Percentiles rank a stretch among this genome's conserved stretches.
Conservation (phyloP, 306 rosid genomes). For the Cyclanthera cordifolia region DNA sequence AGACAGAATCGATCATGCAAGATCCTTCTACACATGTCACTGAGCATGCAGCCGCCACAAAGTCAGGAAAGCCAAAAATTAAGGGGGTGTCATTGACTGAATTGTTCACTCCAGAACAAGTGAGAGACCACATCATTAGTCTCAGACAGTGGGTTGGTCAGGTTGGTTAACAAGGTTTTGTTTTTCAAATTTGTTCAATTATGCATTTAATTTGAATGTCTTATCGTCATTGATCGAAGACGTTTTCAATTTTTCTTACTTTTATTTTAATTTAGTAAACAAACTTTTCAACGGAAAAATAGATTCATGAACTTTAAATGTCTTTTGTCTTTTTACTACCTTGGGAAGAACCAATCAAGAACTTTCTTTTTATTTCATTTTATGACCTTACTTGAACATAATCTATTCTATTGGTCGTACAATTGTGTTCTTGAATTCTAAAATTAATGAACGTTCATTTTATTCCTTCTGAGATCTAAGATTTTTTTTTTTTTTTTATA, state of each 20-base stretch:
- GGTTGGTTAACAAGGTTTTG: conserved; percentile 31
- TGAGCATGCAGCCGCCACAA: conserved; percentile 55
- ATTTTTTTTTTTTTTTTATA: no score
- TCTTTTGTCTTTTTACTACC: neutral
- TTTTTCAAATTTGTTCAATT: neutral
- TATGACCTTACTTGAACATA: no score
- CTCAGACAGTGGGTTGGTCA: conserved; percentile 99
- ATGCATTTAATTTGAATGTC: neutral
- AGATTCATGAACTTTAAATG: neutral
- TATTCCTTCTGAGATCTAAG: neutral
- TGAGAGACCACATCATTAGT: conserved; percentile 69
- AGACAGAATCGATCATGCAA: conserved; percentile 46
- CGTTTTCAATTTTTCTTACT: neutral
- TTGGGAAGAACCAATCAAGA: neutral
- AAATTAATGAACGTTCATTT: no score
- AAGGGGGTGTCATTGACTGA: conserved; percentile 89
- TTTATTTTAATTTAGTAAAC: neutral
- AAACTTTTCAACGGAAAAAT: neutral
- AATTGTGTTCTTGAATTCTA: no score
- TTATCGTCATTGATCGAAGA: neutral
- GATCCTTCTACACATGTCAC: conserved; percentile 36
- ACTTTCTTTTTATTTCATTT: neutral
- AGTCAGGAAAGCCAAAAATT: conserved; percentile 94
- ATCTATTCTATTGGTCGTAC: no score
- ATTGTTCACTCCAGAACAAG: conserved; percentile 89